Base-by-base conservation (phyloP, 805 yeast genomes). In the Scheffersomyces stipitis region DNA sequence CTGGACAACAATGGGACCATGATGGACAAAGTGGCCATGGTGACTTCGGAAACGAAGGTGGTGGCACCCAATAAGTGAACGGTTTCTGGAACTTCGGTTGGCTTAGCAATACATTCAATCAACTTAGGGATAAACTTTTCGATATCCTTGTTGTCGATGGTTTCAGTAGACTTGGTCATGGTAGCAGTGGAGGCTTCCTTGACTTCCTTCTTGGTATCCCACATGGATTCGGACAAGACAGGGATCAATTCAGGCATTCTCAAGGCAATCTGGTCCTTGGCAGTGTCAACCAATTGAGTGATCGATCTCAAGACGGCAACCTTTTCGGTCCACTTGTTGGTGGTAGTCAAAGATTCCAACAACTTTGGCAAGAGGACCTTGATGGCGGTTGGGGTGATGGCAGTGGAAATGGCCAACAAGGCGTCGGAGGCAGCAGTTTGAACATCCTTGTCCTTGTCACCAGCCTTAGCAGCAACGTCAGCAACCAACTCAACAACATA, bases 201-300 rank as follows among this genome's bases (percentile, higher is more conserved):
- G 66, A 93, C 99, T 65, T 93, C 98, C 73, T 80, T 78, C 83
- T 93, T 93, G 74, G 99, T 93, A 75, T 93, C 99, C 99, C 99
- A 93, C 98, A 93, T 93, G 61, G 97, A 88, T 79, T 93, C 99
- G 58, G 99, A 93, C 61, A 93, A 77, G 54, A 84, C 93, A 71
- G 99, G 99, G 62, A 93, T 91, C 69, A 93, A 82, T 80, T 93
- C 98, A 62, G 98, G 96, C 98, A 93, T 93, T 81, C 99, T 89
- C 62, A 93, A 80, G 57, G 99, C 96, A 56, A 93, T 77, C 80
- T 90, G 99, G 58, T 73, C 85, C 73, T 90, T 91, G 58, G 99
- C 96, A 55, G 88, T 78, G 66, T 87, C 95, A 58, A 93, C 99
- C 62, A 91, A 77, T 54, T 80, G 80, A 51, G 96, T 71, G 62